phyloP scores from a whole-genome alignment of 1,284 basidiomycete species.

The Sphaerobolus stellatus region DNA sequence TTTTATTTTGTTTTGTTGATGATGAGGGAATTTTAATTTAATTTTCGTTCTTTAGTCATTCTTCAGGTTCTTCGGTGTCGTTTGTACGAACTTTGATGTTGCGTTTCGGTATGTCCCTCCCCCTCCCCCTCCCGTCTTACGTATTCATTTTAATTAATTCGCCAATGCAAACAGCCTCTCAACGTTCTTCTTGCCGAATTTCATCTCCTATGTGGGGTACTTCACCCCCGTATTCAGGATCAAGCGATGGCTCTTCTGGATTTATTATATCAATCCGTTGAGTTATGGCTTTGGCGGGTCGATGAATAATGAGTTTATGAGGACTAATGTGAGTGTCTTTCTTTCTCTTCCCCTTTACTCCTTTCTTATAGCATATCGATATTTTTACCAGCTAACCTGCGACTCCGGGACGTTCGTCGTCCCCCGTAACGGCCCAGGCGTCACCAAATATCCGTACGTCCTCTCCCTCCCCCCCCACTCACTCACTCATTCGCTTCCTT shows the following conservation, averaged over 20 bases:
- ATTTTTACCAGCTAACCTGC: slow-evolving; percentile 51
- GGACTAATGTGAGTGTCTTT: slow-evolving; percentile 48
- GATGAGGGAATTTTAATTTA: slow-evolving; percentile 16
- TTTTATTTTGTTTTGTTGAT: background rate
- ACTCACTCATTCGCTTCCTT: background rate
- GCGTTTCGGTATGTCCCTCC: slow-evolving; percentile 62
- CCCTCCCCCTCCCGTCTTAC: too few relatives aligned
- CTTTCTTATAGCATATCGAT: slow-evolving; percentile 11
- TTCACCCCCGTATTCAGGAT: slow-evolving; percentile 59
- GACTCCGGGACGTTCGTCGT: slow-evolving; percentile 68
- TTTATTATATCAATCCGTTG: slow-evolving; percentile 76
- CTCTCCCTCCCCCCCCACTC: background rate
- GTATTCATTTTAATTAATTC: too few relatives aligned
- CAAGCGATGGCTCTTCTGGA: slow-evolving; percentile 90
- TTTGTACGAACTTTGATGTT: slow-evolving; percentile 35
- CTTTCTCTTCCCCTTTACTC: slow-evolving; percentile 4
- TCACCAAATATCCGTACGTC: slow-evolving; percentile 67
- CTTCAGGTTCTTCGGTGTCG: slow-evolving; percentile 45
- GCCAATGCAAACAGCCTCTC: too few relatives aligned
- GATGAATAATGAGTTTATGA: slow-evolving; percentile 84
- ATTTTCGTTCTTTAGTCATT: slow-evolving; percentile 38
- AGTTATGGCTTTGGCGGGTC: slow-evolving; percentile 75
- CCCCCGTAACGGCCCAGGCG: slow-evolving; percentile 64
- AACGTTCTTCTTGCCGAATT: slow-evolving; percentile 52
- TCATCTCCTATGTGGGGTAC: slow-evolving; percentile 16